These are phyloP conservation scores for Porphyrellus sp. DNA, from an alignment of 1,284 basidiomycete genomes.

Conservation along the genomic window DNA sequence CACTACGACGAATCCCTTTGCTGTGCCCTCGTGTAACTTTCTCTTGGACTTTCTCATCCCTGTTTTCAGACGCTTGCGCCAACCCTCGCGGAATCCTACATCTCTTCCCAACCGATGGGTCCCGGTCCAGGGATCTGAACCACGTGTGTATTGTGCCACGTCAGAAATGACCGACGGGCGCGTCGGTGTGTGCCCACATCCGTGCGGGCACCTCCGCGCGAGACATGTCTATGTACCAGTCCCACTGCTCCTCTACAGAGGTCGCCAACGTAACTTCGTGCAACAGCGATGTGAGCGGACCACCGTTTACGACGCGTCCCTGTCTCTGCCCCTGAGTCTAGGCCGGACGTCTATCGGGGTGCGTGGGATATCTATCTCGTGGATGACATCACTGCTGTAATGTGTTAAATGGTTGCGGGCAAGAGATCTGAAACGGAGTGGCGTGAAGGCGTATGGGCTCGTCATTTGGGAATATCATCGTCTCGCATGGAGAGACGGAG, in stretches of 20 bases:
- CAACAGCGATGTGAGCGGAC: slow-evolving; percentile 7
- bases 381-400: slow-evolving; percentile 11
- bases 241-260: slow-evolving; percentile 7
- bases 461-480: slow-evolving; percentile 15
- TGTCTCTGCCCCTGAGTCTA: background rate
- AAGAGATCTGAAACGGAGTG: slow-evolving; percentile 19
- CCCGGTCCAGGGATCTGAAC: background rate
- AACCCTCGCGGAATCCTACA: background rate
- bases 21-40: background rate
- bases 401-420: slow-evolving; percentile 17
- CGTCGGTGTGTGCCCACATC: slow-evolving; percentile 8
- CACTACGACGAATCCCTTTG: slow-evolving; percentile 8
- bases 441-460: slow-evolving; percentile 18
- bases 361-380: background rate
- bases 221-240: slow-evolving; percentile 11
- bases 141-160: slow-evolving; percentile 6
- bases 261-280: slow-evolving; percentile 19
- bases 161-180: slow-evolving; percentile 9
- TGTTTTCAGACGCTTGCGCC: background rate
- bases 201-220: slow-evolving; percentile 5
- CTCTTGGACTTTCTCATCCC: background rate
- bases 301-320: background rate
- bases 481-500: slow-evolving; percentile 18
- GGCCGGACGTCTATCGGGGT: too few species aligned
- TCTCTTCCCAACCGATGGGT: background rate